Evolutionary conservation across 768 basidiomycete genomes (phyloP).

Genomic region (Gymnopilus dilepis): DNA sequence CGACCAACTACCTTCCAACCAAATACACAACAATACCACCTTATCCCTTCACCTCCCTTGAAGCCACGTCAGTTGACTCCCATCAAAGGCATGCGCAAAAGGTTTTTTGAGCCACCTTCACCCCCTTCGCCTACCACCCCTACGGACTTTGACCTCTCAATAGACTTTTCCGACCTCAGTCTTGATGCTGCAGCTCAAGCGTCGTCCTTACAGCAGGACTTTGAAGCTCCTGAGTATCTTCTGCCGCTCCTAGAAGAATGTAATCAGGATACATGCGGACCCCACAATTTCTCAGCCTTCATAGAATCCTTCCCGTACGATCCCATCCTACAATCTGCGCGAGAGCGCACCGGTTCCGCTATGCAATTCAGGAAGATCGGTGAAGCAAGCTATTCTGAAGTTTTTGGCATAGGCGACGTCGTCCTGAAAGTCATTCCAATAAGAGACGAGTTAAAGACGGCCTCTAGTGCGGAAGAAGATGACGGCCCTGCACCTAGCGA

Average conservation of each 20-base stretch:
- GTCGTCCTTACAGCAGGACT: slow-evolving; percentile 27
- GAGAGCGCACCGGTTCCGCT: slow-evolving; percentile 19
- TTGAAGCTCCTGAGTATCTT: slow-evolving; percentile 58
- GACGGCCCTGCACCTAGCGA: slow-evolving; percentile 76
- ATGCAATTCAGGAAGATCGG: slow-evolving; percentile 82
- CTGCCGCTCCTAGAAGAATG: slow-evolving; percentile 74
- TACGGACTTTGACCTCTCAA: slow-evolving; percentile 57
- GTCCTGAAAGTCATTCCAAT: slow-evolving; percentile 92
- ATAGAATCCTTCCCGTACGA: slow-evolving; percentile 82
- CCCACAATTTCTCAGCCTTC: slow-evolving; percentile 83
- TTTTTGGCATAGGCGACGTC: slow-evolving; percentile 87
- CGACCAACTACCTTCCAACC: not conserved
- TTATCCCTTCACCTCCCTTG: slow-evolving; percentile 27
- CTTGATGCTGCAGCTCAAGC: slow-evolving; percentile 34
- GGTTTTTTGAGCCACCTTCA: slow-evolving; percentile 48
- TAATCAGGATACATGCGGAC: slow-evolving; percentile 59
- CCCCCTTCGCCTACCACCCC: slow-evolving; percentile 64
- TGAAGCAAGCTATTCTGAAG: slow-evolving; percentile 96
- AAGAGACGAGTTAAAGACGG: slow-evolving; percentile 48
- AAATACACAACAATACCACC: slow-evolving; percentile 22
- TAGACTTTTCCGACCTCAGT: slow-evolving; percentile 52
- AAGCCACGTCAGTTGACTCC: slow-evolving; percentile 73
- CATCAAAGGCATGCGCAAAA: slow-evolving; percentile 53
- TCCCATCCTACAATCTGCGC: slow-evolving; percentile 53
- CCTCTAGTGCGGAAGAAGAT: slow-evolving; percentile 32